Conservation (phyloP, 805 yeast species). For the Blastobotrys chiropterorum region DNA sequence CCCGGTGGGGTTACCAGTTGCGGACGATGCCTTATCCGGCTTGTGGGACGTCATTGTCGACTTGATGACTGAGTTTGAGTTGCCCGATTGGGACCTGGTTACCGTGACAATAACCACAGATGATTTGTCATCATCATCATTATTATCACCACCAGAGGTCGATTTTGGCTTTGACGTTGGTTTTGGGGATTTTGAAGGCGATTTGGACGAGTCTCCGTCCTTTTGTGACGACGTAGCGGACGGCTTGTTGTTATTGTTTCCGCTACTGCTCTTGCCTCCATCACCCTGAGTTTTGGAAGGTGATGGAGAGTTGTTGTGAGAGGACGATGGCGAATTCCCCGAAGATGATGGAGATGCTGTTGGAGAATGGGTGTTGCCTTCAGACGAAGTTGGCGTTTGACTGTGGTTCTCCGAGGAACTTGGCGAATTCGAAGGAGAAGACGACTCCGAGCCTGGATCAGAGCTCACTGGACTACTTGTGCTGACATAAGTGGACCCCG, state of each 20-base stretch:
- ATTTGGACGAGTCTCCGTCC: too few species aligned
- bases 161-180: neutral
- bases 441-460: constrained; percentile 2
- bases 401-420: too few species aligned
- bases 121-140: neutral
- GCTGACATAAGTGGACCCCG: constrained; percentile 1
- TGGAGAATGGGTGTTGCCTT: too few species aligned
- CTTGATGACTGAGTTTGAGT: neutral
- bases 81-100: neutral
- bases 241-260: neutral
- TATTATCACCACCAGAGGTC: neutral
- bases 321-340: constrained; percentile 1
- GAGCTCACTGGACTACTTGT: neutral
- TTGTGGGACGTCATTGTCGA: neutral
- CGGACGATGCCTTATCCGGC: constrained; percentile 3
- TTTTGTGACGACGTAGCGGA: neutral
- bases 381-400: too few species aligned
- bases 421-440: constrained; percentile 1
- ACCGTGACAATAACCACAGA: constrained; percentile 1
- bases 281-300: neutral
- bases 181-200: neutral
- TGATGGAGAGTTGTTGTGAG: constrained; percentile 7
- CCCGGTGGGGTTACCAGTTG: constrained; percentile 13
- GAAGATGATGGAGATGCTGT: constrained; percentile 4
- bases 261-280: neutral